These are phyloP conservation scores for Taphrina wiesneri DNA, from an alignment of 1,139 yeast species.

Conservation along the genomic window DNA sequence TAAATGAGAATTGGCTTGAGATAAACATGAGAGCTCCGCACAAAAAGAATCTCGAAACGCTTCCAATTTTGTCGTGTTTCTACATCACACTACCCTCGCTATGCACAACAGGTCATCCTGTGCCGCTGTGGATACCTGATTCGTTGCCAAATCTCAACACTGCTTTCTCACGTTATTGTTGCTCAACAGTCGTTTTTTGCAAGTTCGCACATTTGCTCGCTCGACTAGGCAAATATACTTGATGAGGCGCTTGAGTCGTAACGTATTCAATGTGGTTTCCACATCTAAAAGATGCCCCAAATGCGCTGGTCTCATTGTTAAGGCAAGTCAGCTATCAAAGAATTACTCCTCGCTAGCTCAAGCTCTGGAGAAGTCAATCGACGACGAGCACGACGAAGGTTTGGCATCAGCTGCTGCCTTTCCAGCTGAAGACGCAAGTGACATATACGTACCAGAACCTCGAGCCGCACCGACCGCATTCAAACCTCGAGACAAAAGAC, in stretches of 20 bases:
- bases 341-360: neutral
- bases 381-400: neutral
- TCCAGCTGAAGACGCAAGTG: neutral
- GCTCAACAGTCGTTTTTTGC: too few species aligned
- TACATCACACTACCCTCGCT: too few species aligned
- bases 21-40: neutral
- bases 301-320: neutral
- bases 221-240: too few species aligned
- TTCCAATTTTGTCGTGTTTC: neutral
- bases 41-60: neutral
- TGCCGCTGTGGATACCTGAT: too few species aligned
- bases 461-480: neutral
- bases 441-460: neutral
- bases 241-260: neutral
- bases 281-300: neutral
- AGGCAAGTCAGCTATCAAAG: neutral
- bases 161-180: too few species aligned
- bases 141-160: too few species aligned
- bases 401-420: slow-evolving; percentile 2
- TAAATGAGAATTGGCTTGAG: neutral
- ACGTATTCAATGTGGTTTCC: neutral
- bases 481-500: neutral
- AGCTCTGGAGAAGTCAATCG: neutral
- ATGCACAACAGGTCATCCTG: too few species aligned
- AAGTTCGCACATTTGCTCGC: too few species aligned